Evolutionary conservation across 2,329 filamentous ascomycete species (phyloP), one percentile per base, ranked within the genome.

Genomic region (Meredithiella fracta): DNA sequence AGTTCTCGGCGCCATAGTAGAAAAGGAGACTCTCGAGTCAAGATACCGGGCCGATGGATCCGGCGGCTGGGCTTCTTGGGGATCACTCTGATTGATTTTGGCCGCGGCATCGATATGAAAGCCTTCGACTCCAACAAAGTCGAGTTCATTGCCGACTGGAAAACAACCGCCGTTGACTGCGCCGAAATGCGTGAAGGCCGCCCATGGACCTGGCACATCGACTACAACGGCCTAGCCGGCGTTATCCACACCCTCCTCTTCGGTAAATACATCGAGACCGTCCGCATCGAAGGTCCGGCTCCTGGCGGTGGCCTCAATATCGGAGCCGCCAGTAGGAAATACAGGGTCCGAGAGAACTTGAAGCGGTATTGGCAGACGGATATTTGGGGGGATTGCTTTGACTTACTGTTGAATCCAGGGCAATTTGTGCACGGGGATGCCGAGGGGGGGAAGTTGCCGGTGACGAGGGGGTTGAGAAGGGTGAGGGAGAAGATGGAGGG

Each of bases 321-420:
- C 0, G 78, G 77, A n/a, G 73, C 73, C 2, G 72, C 68, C 6
- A 78, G 75, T 1, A 82, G 85, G 65, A 81, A 76, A 51, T 97
- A 95, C 70, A 80, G 77, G 60, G 81, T 96, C 61, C 79, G 84
- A 53, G 91, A 96, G 68, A 79, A 74, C 14, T 70, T 97, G 59
- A 98, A 98, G 73, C 72, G 92, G 47, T 98, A 98, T 69, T 98
- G 92, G 92, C 90, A 97, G 73, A 85, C 82, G 51, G 89, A 95
- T 52, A 79, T 97, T 47, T 98, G 92, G 92, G 70, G 66, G 1
- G 81, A 85, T 59, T 82, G 85, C 51, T 94, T 98, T 67, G 85
- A 90, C 61, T 63, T 97, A 58, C 70, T 97, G 61, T 73, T 98
- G 47, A 98, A 98, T 67, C 90, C 91, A 0, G 74, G 77, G 1